Base-by-base conservation (phyloP, 1,139 yeast genomes). In the Scheffersomyces insectosa region DNA sequence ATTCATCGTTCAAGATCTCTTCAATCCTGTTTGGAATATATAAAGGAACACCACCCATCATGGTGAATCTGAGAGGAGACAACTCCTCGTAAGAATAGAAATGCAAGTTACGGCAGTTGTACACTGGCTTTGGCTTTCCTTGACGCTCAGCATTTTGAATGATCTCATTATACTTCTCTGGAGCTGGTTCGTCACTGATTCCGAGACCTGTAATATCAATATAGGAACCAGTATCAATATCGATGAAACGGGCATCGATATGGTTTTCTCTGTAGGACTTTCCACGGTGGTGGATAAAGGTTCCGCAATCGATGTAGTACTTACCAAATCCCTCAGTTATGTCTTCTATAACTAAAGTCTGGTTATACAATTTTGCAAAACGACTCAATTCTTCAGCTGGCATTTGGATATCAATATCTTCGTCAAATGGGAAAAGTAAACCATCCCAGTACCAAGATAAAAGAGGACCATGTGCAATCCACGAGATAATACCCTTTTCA, bases 161-260 rank as follows among this genome's bases (percentile, higher is more conserved):
- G 23, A 45, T 37, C 12, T 46, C 50, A 20, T 55, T 43, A 46
- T 60, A 56, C 39, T 59, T 45, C 14, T 46, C 50, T 5, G 52
- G 70, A 2, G 58, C 48, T 16, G 54, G 53, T 9, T 66, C 63
- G 25, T 57, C 56, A 36, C 63, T 58, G 36, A 62, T 57, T 42
- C 72, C 67, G 34, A 70, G 51, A 1, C 68, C 75, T 3, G 75
- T 69, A 16, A 70, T 67, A 48, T 69, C 75, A 40, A 70, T 67
- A 45, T 68, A 70, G 20, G 67, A 58, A 5, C 76, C 75, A 13
- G 74, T 62, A 43, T 68, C 72, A 27, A 68, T 62, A 52, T 70
- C 76, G 35, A 69, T 66, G 46, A 70, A 65, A 44, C 75, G 59
- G 3, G 72, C 75, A 49, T 70, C 76, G 30, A 70, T 68, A 45